Evolutionary conservation across 78 protist species (phyloP).

Genomic region (Mastigamoeba balamuthi): DNA sequence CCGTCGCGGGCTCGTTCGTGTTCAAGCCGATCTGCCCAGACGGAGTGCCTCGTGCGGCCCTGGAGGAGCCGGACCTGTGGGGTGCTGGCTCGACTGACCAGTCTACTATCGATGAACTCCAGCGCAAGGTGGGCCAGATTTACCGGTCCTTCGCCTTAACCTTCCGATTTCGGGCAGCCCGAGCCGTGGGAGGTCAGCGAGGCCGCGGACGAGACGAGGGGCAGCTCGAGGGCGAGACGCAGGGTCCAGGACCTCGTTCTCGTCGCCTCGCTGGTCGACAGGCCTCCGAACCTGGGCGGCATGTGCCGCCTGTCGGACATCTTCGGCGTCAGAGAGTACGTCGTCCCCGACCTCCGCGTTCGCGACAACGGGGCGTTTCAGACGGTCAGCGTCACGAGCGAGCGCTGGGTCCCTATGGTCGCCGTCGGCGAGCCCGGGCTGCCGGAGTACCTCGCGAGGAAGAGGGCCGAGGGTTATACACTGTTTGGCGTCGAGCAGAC

Average conservation of each 20-base stretch:
- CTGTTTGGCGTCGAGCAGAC: constrained; percentile 68
- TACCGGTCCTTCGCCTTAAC: no score
- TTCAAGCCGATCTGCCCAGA: no score
- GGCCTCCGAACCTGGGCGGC: constrained; percentile 54
- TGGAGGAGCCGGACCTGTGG: no score
- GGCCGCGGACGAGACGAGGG: neutral
- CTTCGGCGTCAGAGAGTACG: constrained; percentile 1
- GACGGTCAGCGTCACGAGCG: constrained; percentile 18
- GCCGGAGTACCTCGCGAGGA: neutral
- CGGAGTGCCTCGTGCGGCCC: no score
- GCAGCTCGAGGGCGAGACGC: neutral
- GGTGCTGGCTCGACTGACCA: no score
- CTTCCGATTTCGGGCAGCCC: no score
- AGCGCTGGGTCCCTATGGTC: constrained; percentile 44
- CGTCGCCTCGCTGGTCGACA: constrained; percentile 28
- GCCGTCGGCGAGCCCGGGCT: neutral
- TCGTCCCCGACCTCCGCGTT: neutral
- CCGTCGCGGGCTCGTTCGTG: no score
- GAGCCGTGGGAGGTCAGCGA: neutral
- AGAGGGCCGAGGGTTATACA: constrained; percentile 29
- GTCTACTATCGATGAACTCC: no score
- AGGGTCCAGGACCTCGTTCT: constrained; percentile 1
- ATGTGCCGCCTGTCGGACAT: constrained; percentile 48
- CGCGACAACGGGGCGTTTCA: neutral
- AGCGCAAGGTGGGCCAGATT: no score